Conservation (phyloP, 2,329 filamentous ascomycete genomes). For the Colletotrichum viniferum region DNA sequence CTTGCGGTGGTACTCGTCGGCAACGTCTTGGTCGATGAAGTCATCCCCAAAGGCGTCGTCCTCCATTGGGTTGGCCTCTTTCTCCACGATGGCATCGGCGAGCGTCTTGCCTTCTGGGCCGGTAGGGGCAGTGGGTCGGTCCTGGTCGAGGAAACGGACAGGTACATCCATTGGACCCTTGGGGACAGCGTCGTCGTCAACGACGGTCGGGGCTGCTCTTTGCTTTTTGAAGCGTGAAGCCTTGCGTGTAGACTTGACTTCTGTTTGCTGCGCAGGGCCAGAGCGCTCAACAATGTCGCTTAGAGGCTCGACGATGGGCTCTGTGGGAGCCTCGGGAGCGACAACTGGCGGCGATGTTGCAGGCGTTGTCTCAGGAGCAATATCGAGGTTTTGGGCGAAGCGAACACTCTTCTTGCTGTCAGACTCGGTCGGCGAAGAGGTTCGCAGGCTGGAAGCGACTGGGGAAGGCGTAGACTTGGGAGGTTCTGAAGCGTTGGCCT, state of each 20-base stretch:
- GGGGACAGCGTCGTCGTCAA: conserved; percentile 33
- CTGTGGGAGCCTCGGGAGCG: conserved; percentile 21
- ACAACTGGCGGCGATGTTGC: not conserved
- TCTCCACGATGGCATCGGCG: conserved; percentile 64
- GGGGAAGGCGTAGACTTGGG: not conserved
- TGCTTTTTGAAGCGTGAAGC: conserved; percentile 57
- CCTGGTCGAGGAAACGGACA: conserved; percentile 40
- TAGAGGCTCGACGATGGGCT: conserved; percentile 49
- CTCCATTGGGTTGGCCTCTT: conserved; percentile 41
- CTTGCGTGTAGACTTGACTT: conserved; percentile 38
- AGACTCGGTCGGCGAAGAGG: conserved; percentile 15
- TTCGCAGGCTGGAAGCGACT: conserved; percentile 18
- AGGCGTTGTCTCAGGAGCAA: conserved; percentile 52
- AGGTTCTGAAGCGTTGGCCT: not conserved
- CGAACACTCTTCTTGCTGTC: conserved; percentile 72
- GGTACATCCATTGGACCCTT: conserved; percentile 51
- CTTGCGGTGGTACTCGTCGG: conserved; percentile 80
- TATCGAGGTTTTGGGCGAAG: conserved; percentile 78
- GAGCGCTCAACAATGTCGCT: conserved; percentile 58
- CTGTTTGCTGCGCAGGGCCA: conserved; percentile 23
- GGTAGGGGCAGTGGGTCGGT: conserved; percentile 43
- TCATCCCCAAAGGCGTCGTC: conserved; percentile 53
- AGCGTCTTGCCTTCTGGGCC: conserved; percentile 61
- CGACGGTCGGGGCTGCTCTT: conserved; percentile 5
- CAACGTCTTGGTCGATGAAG: conserved; percentile 77